phyloP scores from a whole-genome alignment of 495 filamentous ascomycete species.

The Podospora bellae-mahoneyi region DNA sequence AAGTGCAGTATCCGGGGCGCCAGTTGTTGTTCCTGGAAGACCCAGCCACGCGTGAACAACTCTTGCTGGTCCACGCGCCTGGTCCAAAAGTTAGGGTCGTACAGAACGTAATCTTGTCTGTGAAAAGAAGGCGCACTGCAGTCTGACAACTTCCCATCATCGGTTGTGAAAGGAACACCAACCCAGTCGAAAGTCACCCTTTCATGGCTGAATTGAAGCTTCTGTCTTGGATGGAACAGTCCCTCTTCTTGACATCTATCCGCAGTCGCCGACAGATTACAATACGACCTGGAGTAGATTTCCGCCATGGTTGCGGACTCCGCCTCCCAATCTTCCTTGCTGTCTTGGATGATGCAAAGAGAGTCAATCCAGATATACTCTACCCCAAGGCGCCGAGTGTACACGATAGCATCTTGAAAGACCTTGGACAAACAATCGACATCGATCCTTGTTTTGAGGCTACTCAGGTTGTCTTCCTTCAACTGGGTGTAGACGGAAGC shows the following conservation, averaged over 20 bases:
- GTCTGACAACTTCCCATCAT: background rate
- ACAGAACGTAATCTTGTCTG: background rate
- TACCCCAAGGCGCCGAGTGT: background rate
- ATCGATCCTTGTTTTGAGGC: background rate
- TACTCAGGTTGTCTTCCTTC: background rate
- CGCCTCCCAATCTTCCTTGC: conserved; percentile 13
- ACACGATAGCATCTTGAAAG: background rate
- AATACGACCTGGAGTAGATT: conserved; percentile 5
- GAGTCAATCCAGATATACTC: conserved; percentile 37
- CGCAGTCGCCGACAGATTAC: background rate
- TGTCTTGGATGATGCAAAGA: conserved; percentile 29
- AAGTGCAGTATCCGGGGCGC: background rate
- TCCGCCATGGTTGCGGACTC: conserved; percentile 14
- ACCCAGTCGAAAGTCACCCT: background rate
- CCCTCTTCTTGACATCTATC: background rate
- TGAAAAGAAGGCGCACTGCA: background rate
- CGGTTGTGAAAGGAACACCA: background rate
- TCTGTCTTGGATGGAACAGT: background rate
- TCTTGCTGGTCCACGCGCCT: background rate
- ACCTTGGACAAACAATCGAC: background rate
- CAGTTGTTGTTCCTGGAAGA: background rate
- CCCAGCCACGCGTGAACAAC: background rate
- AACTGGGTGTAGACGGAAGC: background rate
- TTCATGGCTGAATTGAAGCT: background rate
- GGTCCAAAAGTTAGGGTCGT: background rate